Evolutionary conservation across 495 filamentous ascomycete genomes (phyloP).

Genomic region (Hypoxylon fuscum): DNA sequence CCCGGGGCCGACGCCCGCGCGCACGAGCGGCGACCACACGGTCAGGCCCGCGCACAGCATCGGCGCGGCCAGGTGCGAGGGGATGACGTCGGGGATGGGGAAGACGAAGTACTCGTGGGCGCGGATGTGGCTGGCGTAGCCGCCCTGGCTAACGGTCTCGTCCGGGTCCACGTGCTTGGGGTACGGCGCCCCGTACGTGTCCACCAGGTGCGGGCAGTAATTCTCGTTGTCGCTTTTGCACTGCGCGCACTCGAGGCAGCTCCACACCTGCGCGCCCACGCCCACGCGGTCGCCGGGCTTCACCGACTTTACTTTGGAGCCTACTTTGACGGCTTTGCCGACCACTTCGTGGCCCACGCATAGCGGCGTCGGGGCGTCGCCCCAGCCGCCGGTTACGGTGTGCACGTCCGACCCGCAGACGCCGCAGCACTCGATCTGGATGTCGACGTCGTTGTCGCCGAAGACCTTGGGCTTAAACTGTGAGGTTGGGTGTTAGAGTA

Average conservation of each 20-base stretch:
- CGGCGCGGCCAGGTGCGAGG: constrained; percentile 71
- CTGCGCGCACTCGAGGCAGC: constrained; percentile 67
- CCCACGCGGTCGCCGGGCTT: constrained; percentile 82
- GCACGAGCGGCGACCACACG: constrained; percentile 72
- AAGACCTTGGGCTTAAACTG: constrained; percentile 83
- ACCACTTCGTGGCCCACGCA: constrained; percentile 82
- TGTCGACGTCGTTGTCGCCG: constrained; percentile 64
- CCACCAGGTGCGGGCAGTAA: constrained; percentile 73
- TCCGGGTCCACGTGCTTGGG: constrained; percentile 48
- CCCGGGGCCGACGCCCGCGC: constrained; percentile 68
- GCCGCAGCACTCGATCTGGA: constrained; percentile 67
- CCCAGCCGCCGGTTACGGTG: constrained; percentile 81
- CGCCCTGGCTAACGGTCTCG: constrained; percentile 46
- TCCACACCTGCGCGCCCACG: constrained; percentile 79
- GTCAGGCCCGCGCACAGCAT: constrained; percentile 85
- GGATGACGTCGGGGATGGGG: constrained; percentile 75
- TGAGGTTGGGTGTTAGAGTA: background rate
- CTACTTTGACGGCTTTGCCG: constrained; percentile 75
- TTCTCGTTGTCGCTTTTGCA: constrained; percentile 71
- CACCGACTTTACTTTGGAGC: constrained; percentile 66
- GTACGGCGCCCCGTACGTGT: constrained; percentile 72
- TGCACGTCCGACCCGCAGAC: constrained; percentile 84
- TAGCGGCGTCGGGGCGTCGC: constrained; percentile 68
- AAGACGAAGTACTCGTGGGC: constrained; percentile 81
- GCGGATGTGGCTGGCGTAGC: constrained; percentile 66